Evolutionary conservation across 345 rosid genomes (phyloP), one percentile per base, ranked within the genome.

Genomic region (Balakata baccata): DNA sequence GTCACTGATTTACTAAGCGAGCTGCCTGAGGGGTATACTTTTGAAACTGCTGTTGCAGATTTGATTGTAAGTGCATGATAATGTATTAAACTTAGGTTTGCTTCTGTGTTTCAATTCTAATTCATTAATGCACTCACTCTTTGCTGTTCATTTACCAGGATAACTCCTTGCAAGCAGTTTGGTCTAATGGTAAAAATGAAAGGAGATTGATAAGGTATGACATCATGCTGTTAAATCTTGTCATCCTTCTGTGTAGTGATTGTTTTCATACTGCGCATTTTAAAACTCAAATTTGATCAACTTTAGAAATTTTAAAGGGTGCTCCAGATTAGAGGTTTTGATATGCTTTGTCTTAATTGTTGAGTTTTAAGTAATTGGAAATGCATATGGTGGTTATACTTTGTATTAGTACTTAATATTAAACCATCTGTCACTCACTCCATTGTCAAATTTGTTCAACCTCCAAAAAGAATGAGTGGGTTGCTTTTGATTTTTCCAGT

Each of bases 91-190:
- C 41, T 45, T 53, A 2, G 11, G 46, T 53, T 53, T 60, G 41
- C 11, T 68, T 72, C 11, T 20, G 14, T 16, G 23, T 46, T 29
- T 29, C 25, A 7, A 7, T 59, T 59, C 53, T 78, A 16, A 34
- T 14, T 73, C 16, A n/a, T 37, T 13, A 25, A 6, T 22, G 70
- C 47, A 29, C 71, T 73, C 49, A 65, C 12, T 10, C 25, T 45
- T 53, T 74, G 39, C 6, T 79, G 25, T 73, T 8, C 49, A 17
- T 79, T 80, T 74, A 23, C 50, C 85, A 89, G 94, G 97, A 89
- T 78, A 89, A 89, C 79, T 91, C 92, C 49, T 82, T 91, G 81
- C 97, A 91, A 87, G 97, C 94, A 53, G 88, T 91, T 9, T 89
- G 92, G 92, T 59, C 76, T 47, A 79, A 64, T 54, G 73, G 71